Conservation (phyloP, 345 rosid genomes). For the Syzygium aqueum region DNA sequence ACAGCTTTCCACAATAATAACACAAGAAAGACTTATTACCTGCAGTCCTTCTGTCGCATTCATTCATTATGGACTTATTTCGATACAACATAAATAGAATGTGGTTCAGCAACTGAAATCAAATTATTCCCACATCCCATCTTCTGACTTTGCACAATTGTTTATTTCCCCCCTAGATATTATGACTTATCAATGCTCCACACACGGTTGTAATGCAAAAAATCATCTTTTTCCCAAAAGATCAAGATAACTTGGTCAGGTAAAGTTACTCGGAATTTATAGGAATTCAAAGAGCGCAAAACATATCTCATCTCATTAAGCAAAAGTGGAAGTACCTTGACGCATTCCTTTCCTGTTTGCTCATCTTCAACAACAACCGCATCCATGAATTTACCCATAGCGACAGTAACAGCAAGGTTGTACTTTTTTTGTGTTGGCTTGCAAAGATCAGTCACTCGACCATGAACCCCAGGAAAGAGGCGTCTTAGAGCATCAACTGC, state of each 20-base stretch:
- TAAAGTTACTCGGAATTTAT: background rate
- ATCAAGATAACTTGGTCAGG: background rate
- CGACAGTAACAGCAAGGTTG: conserved; percentile 96
- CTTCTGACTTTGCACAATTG: background rate
- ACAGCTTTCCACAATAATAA: background rate
- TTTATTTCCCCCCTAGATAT: background rate
- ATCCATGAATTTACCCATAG: conserved; percentile 99
- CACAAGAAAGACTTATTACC: background rate
- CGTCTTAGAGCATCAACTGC: conserved; percentile 92
- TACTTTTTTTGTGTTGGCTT: conserved; percentile 88
- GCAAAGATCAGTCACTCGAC: conserved; percentile 95
- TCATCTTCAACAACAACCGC: conserved; percentile 97
- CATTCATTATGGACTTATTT: background rate
- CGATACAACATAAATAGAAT: background rate
- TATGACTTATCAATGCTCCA: background rate
- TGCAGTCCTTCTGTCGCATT: background rate
- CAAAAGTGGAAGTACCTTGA: conserved; percentile 50
- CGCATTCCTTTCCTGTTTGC: conserved; percentile 91
- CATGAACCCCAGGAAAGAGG: conserved; percentile 91
- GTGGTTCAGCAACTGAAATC: background rate
- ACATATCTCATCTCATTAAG: background rate
- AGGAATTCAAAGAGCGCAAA: background rate
- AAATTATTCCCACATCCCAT: background rate
- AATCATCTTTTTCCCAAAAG: background rate
- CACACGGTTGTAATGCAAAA: background rate